A percentile compares a stretch with the other conserved stretches of the same genome.
Evolutionary conservation across 2,329 filamentous ascomycete species (phyloP).

Genomic region (Xylariaceae sp.): DNA sequence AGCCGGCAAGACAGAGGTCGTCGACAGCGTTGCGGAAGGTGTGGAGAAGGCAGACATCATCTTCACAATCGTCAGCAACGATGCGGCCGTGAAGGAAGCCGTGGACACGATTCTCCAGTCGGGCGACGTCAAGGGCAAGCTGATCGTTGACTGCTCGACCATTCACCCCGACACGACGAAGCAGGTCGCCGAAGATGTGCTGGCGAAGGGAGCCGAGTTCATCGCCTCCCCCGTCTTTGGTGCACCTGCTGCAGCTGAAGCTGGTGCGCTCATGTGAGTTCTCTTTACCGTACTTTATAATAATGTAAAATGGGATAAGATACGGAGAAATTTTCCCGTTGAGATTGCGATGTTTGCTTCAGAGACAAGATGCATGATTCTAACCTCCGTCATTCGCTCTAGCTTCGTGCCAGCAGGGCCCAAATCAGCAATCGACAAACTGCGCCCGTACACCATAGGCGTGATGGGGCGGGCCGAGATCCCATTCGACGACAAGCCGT

Average conservation of each 20-base stretch:
- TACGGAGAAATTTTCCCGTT: no score
- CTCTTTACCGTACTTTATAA: background rate
- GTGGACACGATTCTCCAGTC: slow-evolving; percentile 63
- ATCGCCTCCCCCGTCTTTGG: slow-evolving; percentile 75
- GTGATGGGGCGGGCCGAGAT: slow-evolving; percentile 71
- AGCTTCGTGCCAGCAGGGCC: slow-evolving; percentile 69
- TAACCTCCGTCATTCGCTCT: background rate
- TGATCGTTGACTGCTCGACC: slow-evolving; percentile 88
- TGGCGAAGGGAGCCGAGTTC: slow-evolving; percentile 70
- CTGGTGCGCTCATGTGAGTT: slow-evolving; percentile 63
- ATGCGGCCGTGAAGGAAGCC: slow-evolving; percentile 71
- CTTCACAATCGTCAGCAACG: slow-evolving; percentile 82
- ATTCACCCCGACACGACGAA: slow-evolving; percentile 84
- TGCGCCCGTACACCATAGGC: slow-evolving; percentile 69
- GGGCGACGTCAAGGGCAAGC: slow-evolving; percentile 71
- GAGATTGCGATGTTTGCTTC: no score
- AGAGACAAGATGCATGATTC: background rate
- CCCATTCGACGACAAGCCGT: slow-evolving; percentile 42
- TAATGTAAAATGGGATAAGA: no score
- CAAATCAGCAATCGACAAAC: slow-evolving; percentile 60
- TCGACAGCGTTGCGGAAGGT: slow-evolving; percentile 68
- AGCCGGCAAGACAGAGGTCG: slow-evolving; percentile 67
- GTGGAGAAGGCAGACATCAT: slow-evolving; percentile 76
- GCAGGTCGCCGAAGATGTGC: slow-evolving; percentile 64
- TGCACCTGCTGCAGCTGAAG: slow-evolving; percentile 67